Base-by-base conservation (phyloP, 306 rosid genomes). In the Leucaena leucocephala region DNA sequence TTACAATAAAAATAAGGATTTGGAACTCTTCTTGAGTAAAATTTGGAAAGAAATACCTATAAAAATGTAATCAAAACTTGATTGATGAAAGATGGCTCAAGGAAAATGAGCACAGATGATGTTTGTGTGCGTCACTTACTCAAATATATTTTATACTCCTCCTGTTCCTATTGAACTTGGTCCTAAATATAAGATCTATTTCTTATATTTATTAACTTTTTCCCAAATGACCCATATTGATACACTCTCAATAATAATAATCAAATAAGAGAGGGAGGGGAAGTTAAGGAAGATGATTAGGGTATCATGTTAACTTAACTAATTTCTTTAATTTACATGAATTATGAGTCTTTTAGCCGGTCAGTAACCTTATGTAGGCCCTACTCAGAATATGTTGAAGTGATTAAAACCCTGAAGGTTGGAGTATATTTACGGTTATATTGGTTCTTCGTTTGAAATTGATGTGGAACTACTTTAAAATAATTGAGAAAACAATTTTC, bases 381-480 rank as follows among this genome's bases (percentile, higher is more conserved):
- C 69, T 12, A 38, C 42, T 12, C 17, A 35, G 55, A 64, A 44
- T 42, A 58, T 75, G 68, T 19, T 78, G 8, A 33, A n/a, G 43
- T 74, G 58, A 52, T 21, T 73, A 66, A 13, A 59, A 72, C 46
- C 76, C 11, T 27, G 57, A 72, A 57, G 55, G 34, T 58, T 63
- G 22, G 46, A 73, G 52, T 59, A 61, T 35, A 78, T 39, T 13
- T 14, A 75, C 22, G 75, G 48, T 73, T 62, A 52, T 69, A 68
- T 75, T 43, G 21, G 27, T 77, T 79, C 71, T 38, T 59, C 64
- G 84, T 45, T 45, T 79, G 43, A 19, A 78, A 59, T 64, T 78
- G 79, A 42, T 71, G 45, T 44, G 68, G 63, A 63, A 75, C 42
- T 49, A 72, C 69, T 43, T 70, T 44, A 36, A 72, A 70, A 67